phyloP scores from a whole-genome alignment of 805 yeast species.

The Zygoascus ofunaensis region DNA sequence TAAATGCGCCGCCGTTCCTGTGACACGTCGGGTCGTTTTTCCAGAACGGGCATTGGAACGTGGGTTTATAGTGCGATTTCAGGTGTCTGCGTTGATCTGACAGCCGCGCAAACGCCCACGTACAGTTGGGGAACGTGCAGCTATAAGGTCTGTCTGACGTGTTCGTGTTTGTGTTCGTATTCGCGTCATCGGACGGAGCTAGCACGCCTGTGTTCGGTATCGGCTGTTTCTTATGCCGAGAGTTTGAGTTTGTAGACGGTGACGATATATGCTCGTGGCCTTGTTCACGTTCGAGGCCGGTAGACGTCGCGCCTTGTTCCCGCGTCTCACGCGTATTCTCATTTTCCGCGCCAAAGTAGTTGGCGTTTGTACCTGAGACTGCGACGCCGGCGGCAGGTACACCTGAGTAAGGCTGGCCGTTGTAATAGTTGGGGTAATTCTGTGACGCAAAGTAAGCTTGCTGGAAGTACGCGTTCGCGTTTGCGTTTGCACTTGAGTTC shows the following conservation, averaged over 20 bases:
- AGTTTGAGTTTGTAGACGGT: background rate
- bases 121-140: constrained; percentile 38
- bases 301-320: too few species aligned
- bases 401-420: background rate
- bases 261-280: too few species aligned
- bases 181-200: background rate
- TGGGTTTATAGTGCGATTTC: constrained; percentile 57
- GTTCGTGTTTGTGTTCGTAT: background rate
- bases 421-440: background rate
- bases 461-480: background rate
- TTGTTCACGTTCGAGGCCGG: too few species aligned
- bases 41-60: constrained; percentile 68
- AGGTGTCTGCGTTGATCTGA: constrained; percentile 62
- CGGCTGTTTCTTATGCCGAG: background rate
- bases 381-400: background rate
- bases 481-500: background rate
- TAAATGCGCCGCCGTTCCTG: constrained; percentile 67
- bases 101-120: constrained; percentile 62
- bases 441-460: background rate
- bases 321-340: too few species aligned
- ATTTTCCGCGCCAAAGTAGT: background rate
- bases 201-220: background rate
- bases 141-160: constrained; percentile 26
- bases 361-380: background rate
- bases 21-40: constrained; percentile 61